Conservation (phyloP, 2,329 filamentous ascomycete species). For the Clonostachys sp. region DNA sequence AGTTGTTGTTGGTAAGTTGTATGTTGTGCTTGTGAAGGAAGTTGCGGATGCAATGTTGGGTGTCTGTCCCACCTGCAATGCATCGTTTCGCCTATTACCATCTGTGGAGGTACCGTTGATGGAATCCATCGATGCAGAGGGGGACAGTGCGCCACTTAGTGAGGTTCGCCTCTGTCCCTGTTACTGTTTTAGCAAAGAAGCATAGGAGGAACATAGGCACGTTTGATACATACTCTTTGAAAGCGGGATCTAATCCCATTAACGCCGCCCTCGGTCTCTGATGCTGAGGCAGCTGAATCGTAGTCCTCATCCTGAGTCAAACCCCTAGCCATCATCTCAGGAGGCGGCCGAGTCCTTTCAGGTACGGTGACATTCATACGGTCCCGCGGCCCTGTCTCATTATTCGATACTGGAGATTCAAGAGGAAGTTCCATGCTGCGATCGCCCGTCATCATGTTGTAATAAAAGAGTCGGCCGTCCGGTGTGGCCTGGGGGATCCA, state of each 20-base stretch:
- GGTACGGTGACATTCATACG: slow-evolving; percentile 85
- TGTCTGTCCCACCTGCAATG: slow-evolving; percentile 34
- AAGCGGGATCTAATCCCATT: not conserved
- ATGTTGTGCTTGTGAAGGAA: slow-evolving; percentile 55
- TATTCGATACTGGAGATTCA: slow-evolving; percentile 76
- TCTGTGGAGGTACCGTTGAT: slow-evolving; percentile 66
- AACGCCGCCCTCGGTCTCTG: slow-evolving; percentile 73
- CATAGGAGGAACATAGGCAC: not conserved
- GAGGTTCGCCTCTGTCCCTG: slow-evolving; percentile 49
- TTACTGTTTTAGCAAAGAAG: not conserved
- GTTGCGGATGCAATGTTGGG: slow-evolving; percentile 55
- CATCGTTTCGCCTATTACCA: slow-evolving; percentile 52
- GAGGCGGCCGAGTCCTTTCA: slow-evolving; percentile 82
- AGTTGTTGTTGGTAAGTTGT: slow-evolving; percentile 52
- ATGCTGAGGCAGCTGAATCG: slow-evolving; percentile 79
- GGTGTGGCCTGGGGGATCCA: slow-evolving; percentile 98
- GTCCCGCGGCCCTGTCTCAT: slow-evolving; percentile 82
- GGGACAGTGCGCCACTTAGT: slow-evolving; percentile 68
- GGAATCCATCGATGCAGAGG: slow-evolving; percentile 88
- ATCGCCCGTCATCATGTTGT: slow-evolving; percentile 95
- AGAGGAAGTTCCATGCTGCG: slow-evolving; percentile 92
- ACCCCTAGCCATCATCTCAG: slow-evolving; percentile 85
- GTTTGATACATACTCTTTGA: not conserved
- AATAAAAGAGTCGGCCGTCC: slow-evolving; percentile 92
- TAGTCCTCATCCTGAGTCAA: slow-evolving; percentile 82